These are phyloP conservation scores for Trichosporon ovoides DNA, from an alignment of 1,284 basidiomycete genomes.

Conservation along the genomic window DNA sequence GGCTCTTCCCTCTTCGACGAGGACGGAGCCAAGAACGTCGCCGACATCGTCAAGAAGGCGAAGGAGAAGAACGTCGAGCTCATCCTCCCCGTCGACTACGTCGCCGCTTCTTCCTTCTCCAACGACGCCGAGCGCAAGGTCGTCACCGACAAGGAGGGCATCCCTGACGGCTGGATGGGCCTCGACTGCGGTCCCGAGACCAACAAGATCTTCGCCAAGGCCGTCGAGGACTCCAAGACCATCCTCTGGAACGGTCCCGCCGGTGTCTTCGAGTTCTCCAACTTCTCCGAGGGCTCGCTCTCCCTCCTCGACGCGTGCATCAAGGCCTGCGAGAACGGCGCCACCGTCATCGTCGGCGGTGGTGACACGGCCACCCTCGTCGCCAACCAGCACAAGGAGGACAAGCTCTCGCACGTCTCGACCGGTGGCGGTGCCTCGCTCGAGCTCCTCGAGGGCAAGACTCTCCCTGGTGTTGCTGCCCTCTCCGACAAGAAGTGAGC, in stretches of 20 bases:
- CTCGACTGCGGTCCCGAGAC: constrained; percentile 83
- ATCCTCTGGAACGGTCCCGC: constrained; percentile 99
- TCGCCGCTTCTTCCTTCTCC: constrained; percentile 92
- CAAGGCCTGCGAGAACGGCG: constrained; percentile 78
- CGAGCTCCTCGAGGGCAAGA: constrained; percentile 95
- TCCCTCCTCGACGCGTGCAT: constrained; percentile 80
- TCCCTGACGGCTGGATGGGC: constrained; percentile 91
- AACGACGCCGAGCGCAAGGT: constrained; percentile 78
- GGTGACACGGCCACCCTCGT: constrained; percentile 91
- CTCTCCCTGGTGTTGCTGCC: constrained; percentile 75
- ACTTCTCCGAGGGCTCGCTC: constrained; percentile 81
- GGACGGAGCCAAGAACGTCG: constrained; percentile 83
- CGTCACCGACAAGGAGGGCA: constrained; percentile 77
- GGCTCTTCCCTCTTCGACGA: constrained; percentile 92
- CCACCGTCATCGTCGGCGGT: constrained; percentile 89
- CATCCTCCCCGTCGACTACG: constrained; percentile 91
- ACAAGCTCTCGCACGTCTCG: constrained; percentile 89
- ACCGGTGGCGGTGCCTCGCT: constrained; percentile 95
- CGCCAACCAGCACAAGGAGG: constrained; percentile 74
- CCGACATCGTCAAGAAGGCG: constrained; percentile 81
- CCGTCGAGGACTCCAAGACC: constrained; percentile 86
- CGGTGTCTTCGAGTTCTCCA: constrained; percentile 95
- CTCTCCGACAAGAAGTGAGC: constrained; percentile 60
- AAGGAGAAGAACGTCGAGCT: constrained; percentile 89
- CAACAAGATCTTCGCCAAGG: constrained; percentile 68